phyloP scores from a whole-genome alignment of 306 rosid genomes.

The Lablab purpureus region DNA sequence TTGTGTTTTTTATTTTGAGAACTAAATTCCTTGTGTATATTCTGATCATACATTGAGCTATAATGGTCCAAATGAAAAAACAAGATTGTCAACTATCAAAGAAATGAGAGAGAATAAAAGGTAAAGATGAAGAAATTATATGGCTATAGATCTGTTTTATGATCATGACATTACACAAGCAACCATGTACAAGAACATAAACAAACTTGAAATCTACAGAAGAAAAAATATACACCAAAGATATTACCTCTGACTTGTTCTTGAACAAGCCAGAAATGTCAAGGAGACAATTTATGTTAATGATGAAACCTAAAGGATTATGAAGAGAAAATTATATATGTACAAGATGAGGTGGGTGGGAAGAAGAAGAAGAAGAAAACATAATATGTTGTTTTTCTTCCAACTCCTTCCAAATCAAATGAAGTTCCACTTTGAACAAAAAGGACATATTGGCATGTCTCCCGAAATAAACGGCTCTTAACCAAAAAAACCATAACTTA shows the following conservation, averaged over 20 bases:
- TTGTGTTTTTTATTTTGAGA: not conserved
- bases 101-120: not conserved
- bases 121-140: not conserved
- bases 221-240: not conserved
- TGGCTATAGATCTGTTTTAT: not conserved
- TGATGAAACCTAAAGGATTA: not conserved
- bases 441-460: conserved; percentile 20
- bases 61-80: too few species aligned
- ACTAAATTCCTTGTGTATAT: not conserved
- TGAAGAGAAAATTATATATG: conserved; percentile 3
- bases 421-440: conserved; percentile 32
- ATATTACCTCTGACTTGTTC: conserved; percentile 26
- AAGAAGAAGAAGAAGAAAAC: conserved; percentile 38
- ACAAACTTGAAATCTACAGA: not conserved
- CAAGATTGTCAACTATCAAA: not conserved
- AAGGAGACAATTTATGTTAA: conserved; percentile 5
- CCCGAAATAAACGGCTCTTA: conserved; percentile 33
- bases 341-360: not conserved
- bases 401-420: conserved; percentile 40
- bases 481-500: conserved; percentile 14
- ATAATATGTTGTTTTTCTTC: not conserved
- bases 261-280: conserved; percentile 44
- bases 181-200: not conserved
- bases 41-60: not conserved
- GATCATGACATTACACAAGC: not conserved